These are phyloP conservation scores for Pythium apleroticum DNA, from an alignment of 352 stramenopile genomes.

Conservation along the genomic window DNA sequence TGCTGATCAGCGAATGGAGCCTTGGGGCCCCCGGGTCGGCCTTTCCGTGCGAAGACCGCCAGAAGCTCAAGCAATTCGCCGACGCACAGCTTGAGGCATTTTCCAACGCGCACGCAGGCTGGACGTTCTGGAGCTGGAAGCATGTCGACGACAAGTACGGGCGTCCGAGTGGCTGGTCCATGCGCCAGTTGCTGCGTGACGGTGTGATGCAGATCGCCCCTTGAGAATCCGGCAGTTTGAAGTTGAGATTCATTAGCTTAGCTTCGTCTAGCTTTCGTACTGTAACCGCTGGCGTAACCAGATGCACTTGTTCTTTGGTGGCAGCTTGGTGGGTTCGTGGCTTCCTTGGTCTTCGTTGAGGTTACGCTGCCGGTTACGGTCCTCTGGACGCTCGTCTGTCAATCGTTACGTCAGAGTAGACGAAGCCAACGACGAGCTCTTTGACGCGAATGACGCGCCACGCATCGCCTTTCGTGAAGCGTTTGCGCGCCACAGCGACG, in stretches of 20 bases:
- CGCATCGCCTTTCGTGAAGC: slow-evolving; percentile 10
- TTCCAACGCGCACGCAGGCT: slow-evolving; percentile 63
- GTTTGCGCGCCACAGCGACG: slow-evolving; percentile 11
- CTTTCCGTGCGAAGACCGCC: slow-evolving; percentile 51
- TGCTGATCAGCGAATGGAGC: slow-evolving; percentile 87
- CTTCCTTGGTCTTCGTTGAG: slow-evolving; percentile 5
- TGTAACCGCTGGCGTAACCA: slow-evolving; percentile 5
- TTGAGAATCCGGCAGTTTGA: neutral
- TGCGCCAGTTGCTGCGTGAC: slow-evolving; percentile 77
- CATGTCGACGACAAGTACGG: slow-evolving; percentile 66
- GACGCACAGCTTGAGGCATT: slow-evolving; percentile 61
- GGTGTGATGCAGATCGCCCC: slow-evolving; percentile 44
- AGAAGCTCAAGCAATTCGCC: slow-evolving; percentile 50
- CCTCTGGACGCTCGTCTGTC: neutral
- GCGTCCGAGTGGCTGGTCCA: slow-evolving; percentile 61
- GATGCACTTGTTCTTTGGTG: neutral
- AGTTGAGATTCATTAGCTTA: slow-evolving; percentile 8
- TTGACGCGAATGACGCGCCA: slow-evolving; percentile 14
- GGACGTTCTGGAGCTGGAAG: slow-evolving; percentile 87
- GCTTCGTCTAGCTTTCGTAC: neutral
- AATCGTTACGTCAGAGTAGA: neutral
- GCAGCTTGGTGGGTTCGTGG: neutral
- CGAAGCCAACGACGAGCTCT: neutral
- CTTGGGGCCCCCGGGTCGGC: slow-evolving; percentile 55
- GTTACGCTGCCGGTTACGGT: neutral